A percentile compares a stretch with the other conserved stretches of the same genome.
phyloP scores from a whole-genome alignment of 2,329 filamentous ascomycete species.

The Thielaviopsis cerberus region DNA sequence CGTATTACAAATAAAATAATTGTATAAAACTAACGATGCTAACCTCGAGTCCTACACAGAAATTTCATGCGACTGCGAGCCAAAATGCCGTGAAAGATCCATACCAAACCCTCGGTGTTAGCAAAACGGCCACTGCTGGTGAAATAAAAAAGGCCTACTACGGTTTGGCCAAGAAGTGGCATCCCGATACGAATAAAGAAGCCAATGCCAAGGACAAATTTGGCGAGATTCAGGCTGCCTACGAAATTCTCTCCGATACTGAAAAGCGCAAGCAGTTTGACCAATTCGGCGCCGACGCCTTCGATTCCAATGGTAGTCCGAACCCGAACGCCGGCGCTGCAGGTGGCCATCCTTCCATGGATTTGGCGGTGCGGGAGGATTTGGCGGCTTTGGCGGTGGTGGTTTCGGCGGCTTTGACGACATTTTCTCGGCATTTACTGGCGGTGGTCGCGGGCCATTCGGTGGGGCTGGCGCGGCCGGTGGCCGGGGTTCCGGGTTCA shows the following conservation, averaged over 20 bases:
- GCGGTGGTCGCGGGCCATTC: constrained; percentile 35
- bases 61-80: constrained; percentile 42
- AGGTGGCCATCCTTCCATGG: constrained; percentile 46
- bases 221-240: constrained; percentile 76
- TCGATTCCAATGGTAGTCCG: constrained; percentile 54
- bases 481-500: constrained; percentile 48
- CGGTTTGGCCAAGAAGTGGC: constrained; percentile 88
- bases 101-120: constrained; percentile 71
- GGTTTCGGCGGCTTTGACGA: constrained; percentile 82
- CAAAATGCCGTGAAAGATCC: constrained; percentile 50
- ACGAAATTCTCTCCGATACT: constrained; percentile 80
- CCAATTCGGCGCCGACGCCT: constrained; percentile 72
- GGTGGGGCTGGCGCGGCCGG: constrained; percentile 34
- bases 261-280: constrained; percentile 89
- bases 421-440: constrained; percentile 72
- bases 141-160: constrained; percentile 99
- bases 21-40: neutral
- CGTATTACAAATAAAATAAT: neutral
- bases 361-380: constrained; percentile 45
- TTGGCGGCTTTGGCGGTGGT: constrained; percentile 69
- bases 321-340: constrained; percentile 21
- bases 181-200: constrained; percentile 97
- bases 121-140: constrained; percentile 56
- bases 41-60: constrained; percentile 16
- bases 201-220: constrained; percentile 86